phyloP scores from a whole-genome alignment of 768 basidiomycete species.

The Gautieria morchelliformis region DNA sequence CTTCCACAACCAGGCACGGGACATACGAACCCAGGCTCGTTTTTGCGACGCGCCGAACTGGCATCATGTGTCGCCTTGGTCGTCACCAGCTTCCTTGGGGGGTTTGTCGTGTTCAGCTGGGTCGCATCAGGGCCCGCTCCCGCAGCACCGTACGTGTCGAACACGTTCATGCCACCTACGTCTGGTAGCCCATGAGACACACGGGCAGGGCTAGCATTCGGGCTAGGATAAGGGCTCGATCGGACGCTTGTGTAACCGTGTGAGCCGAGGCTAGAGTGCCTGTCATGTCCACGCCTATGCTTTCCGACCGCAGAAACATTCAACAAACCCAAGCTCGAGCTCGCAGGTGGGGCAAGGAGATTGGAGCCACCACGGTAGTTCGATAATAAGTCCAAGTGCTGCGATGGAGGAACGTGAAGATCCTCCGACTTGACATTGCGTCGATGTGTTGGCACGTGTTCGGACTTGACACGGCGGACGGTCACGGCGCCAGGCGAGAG shows the following conservation, averaged over 20 bases:
- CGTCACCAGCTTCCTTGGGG: constrained; percentile 78
- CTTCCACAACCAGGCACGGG: constrained; percentile 77
- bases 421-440: constrained; percentile 7
- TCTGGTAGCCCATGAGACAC: not conserved
- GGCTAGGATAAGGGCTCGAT: constrained; percentile 9
- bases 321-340: not conserved
- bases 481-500: not conserved
- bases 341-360: constrained; percentile 17
- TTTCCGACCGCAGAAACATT: not conserved
- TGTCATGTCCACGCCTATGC: constrained; percentile 26
- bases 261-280: constrained; percentile 34
- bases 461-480: not conserved
- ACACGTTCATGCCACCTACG: constrained; percentile 1
- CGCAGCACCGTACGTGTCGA: constrained; percentile 3
- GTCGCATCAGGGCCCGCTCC: constrained; percentile 24
- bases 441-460: not conserved
- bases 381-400: not conserved
- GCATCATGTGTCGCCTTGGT: constrained; percentile 85
- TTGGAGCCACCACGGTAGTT: constrained; percentile 25
- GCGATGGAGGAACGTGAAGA: not conserved
- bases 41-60: constrained; percentile 75
- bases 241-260: constrained; percentile 18
- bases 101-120: constrained; percentile 16
- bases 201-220: constrained; percentile 7
- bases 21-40: constrained; percentile 79